Percentiles rank a stretch among this genome's conserved stretches.
Conservation (phyloP, 306 rosid genomes). For the Canavalia ensiformis region DNA sequence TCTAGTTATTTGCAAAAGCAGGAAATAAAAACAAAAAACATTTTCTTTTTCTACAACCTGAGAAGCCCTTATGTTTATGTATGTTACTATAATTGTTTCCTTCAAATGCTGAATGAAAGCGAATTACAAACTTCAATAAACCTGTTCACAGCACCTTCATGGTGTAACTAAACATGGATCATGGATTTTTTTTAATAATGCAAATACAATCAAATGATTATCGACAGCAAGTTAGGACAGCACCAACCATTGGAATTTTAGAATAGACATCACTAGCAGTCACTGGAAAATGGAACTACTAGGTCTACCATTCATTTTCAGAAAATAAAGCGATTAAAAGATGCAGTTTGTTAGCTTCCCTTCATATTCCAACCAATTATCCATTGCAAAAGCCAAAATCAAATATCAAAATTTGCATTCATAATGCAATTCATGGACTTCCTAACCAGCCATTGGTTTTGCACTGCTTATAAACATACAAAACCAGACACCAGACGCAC, state of each 20-base stretch:
- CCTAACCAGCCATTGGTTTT: constrained; percentile 1
- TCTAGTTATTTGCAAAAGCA: too few relatives aligned
- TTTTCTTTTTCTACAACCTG: too few relatives aligned
- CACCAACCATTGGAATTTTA: too few relatives aligned
- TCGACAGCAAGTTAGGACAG: background rate
- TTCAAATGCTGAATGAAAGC: background rate
- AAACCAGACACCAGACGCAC: background rate
- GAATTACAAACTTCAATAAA: background rate
- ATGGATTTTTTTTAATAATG: too few relatives aligned
- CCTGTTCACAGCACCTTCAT: background rate
- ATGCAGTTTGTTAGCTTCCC: too few relatives aligned
- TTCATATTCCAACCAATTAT: too few relatives aligned
- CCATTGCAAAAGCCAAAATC: too few relatives aligned
- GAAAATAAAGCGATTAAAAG: background rate
- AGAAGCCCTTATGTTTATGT: too few relatives aligned
- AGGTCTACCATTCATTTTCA: background rate
- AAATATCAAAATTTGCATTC: background rate
- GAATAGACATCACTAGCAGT: too few relatives aligned
- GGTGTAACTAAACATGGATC: background rate
- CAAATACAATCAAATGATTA: background rate
- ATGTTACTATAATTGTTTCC: background rate
- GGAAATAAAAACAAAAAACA: too few relatives aligned
- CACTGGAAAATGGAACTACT: background rate
- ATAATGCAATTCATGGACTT: background rate
- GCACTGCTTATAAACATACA: background rate